phyloP scores from a whole-genome alignment of 148 eudicot genomes.

The Cornus suecica region DNA sequence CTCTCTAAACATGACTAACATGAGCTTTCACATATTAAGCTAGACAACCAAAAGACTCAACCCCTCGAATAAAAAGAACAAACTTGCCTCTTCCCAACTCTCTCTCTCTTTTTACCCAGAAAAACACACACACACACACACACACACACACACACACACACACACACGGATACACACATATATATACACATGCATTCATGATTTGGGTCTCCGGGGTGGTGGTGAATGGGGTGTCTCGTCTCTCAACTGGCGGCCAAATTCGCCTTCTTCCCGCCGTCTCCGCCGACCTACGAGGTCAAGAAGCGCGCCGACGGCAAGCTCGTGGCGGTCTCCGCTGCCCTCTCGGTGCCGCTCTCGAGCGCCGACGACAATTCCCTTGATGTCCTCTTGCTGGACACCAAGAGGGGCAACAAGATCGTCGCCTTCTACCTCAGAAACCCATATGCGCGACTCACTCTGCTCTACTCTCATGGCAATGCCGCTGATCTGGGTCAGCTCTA shows the following conservation, averaged over 20 bases:
- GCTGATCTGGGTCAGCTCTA: conserved; percentile 96
- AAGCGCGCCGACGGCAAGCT: conserved; percentile 60
- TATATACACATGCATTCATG: conserved; percentile 60
- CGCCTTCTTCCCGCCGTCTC: conserved; percentile 93
- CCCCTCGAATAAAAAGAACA: background rate
- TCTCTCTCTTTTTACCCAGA: conserved; percentile 14
- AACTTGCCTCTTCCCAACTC: background rate
- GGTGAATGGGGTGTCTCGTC: conserved; percentile 69
- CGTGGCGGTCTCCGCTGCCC: conserved; percentile 56
- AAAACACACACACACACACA: background rate
- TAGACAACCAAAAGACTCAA: conserved; percentile 13
- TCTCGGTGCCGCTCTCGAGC: conserved; percentile 48
- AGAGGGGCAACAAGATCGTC: conserved; percentile 79
- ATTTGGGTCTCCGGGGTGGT: conserved; percentile 26
- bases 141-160: background rate
- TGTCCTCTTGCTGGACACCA: conserved; percentile 65
- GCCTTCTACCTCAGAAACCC: conserved; percentile 83
- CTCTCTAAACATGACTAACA: background rate
- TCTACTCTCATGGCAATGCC: conserved; percentile 97
- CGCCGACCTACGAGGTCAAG: conserved; percentile 82
- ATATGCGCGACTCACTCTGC: conserved; percentile 72
- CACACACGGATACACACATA: background rate
- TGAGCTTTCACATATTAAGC: conserved; percentile 39
- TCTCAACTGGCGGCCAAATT: conserved; percentile 86
- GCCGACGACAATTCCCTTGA: conserved; percentile 61